phyloP scores from a whole-genome alignment of 2,329 filamentous ascomycete species.

The Alternaria solani region DNA sequence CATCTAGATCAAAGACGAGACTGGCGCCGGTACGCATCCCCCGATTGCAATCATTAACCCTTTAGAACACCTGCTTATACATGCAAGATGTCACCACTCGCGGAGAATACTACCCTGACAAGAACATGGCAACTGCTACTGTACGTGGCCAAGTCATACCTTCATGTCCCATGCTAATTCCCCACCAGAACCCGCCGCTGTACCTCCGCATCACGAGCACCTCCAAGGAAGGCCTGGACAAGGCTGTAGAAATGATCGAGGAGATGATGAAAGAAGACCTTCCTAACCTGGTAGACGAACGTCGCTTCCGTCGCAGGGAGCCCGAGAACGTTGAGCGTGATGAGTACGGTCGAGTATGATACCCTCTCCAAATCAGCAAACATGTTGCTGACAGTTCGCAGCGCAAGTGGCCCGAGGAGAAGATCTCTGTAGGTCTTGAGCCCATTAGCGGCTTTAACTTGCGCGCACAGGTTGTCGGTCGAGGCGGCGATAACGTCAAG shows the following conservation, averaged over 20 bases:
- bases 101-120: slow-evolving; percentile 96
- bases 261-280: slow-evolving; percentile 96
- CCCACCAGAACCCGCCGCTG: slow-evolving; percentile 80
- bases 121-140: slow-evolving; percentile 92
- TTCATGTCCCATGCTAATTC: background rate
- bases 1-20: slow-evolving; percentile 99
- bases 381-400: slow-evolving; percentile 52
- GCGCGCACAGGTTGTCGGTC: slow-evolving; percentile 93
- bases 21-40: slow-evolving; percentile 98
- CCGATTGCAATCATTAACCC: slow-evolving; percentile 69
- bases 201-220: slow-evolving; percentile 97
- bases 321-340: slow-evolving; percentile 84
- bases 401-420: slow-evolving; percentile 99
- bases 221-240: slow-evolving; percentile 87
- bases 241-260: slow-evolving; percentile 86
- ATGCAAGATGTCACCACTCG: slow-evolving; percentile 96
- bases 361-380: background rate
- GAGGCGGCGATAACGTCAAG: slow-evolving; percentile 94
- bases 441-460: slow-evolving; percentile 94
- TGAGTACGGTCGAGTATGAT: slow-evolving; percentile 82
- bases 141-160: slow-evolving; percentile 58
- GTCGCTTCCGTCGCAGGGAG: slow-evolving; percentile 86
- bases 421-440: slow-evolving; percentile 89
- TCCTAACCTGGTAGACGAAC: slow-evolving; percentile 92
- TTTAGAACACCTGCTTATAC: slow-evolving; percentile 68